A percentile compares a stretch with the other conserved stretches of the same genome.
Conservation (phyloP, 2,329 filamentous ascomycete genomes). For the Verticillium albo-atrum region DNA sequence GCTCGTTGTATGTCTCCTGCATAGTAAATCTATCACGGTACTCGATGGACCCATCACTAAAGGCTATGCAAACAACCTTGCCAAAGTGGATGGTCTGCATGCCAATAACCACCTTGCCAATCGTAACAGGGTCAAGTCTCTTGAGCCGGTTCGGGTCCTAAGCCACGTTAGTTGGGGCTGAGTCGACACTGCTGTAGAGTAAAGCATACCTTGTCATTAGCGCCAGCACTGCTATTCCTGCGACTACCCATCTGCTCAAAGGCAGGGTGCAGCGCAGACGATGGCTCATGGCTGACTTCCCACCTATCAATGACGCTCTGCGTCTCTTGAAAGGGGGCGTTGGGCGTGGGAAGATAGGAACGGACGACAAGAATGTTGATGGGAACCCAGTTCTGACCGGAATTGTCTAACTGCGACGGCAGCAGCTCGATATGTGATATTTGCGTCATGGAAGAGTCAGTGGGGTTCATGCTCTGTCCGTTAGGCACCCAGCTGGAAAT, state of each 20-base stretch:
- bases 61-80: conserved; percentile 66
- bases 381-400: conserved; percentile 46
- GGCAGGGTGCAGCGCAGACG: conserved; percentile 65
- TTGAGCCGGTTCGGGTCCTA: conserved; percentile 37
- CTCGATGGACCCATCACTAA: conserved; percentile 77
- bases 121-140: conserved; percentile 61
- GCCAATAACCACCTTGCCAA: conserved; percentile 67
- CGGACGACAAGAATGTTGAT: conserved; percentile 71
- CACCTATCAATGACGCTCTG: conserved; percentile 78
- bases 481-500: conserved; percentile 53
- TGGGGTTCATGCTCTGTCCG: conserved; percentile 34
- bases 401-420: conserved; percentile 57
- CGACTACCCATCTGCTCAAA: conserved; percentile 71
- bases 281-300: conserved; percentile 67
- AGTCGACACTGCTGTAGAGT: conserved; percentile 3
- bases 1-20: conserved; percentile 60
- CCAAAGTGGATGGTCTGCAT: conserved; percentile 66
- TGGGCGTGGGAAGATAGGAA: conserved; percentile 51
- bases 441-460: conserved; percentile 51
- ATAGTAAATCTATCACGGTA: conserved; percentile 75
- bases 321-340: conserved; percentile 56
- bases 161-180: not conserved
- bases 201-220: conserved; percentile 1
- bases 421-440: conserved; percentile 74
- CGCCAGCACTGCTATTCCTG: conserved; percentile 42